Conservation (phyloP, 1,284 basidiomycete species). For the Ustilago trichophora region DNA sequence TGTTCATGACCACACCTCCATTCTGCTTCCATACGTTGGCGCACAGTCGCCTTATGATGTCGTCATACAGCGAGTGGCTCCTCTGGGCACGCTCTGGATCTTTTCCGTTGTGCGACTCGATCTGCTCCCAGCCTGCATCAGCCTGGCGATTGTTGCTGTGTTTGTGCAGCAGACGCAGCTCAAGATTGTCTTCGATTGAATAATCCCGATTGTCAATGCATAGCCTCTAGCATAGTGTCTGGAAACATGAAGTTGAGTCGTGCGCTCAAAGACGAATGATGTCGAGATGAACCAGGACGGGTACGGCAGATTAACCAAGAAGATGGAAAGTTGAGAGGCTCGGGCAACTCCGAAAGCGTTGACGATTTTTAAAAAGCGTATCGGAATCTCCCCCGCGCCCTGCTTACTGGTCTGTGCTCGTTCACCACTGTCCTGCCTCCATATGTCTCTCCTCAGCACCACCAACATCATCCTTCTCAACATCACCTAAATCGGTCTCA, state of each 20-base stretch:
- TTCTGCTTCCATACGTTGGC: background rate
- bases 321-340: too few species aligned
- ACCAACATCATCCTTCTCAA: conserved; percentile 1
- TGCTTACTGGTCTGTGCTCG: conserved; percentile 11
- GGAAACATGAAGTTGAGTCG: too few species aligned
- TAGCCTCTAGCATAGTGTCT: too few species aligned
- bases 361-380: background rate
- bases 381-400: conserved; percentile 12
- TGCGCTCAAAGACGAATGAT: too few species aligned
- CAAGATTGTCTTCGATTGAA: conserved; percentile 35
- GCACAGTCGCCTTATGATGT: conserved; percentile 54
- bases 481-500: background rate
- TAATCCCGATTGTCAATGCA: too few species aligned
- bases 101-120: conserved; percentile 64
- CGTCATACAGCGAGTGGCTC: conserved; percentile 63
- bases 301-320: too few species aligned
- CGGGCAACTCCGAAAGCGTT: conserved; percentile 22
- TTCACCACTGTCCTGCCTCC: too few species aligned
- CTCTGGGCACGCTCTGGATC: conserved; percentile 67
- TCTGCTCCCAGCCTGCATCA: conserved; percentile 54
- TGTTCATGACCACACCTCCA: background rate
- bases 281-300: too few species aligned
- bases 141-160: conserved; percentile 55
- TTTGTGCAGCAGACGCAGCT: conserved; percentile 33
- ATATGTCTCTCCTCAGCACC: background rate